These are phyloP conservation scores for Botryosphaeria dothidea DNA, from an alignment of 2,329 filamentous ascomycete species.

Conservation along the genomic window DNA sequence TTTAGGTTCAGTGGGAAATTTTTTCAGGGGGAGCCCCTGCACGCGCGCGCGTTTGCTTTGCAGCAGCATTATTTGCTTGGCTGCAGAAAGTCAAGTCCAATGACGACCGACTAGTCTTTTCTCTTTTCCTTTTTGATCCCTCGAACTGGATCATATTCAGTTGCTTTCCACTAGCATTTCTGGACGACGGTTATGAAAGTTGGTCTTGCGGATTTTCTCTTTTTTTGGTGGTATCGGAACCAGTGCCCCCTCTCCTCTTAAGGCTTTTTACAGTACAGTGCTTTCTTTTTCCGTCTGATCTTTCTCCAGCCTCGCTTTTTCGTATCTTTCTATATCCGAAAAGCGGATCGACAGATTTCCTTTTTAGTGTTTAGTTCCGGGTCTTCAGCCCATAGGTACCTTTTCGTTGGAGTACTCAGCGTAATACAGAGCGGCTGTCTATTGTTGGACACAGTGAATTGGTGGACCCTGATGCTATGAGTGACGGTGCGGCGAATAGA, in stretches of 20 bases:
- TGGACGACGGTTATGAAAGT: conserved; percentile 16
- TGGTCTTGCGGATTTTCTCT: conserved; percentile 2
- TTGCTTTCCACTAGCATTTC: conserved; percentile 4
- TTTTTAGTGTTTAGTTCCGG: conserved; percentile 15
- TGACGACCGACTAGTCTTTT: not conserved
- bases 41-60: not conserved
- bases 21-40: not conserved
- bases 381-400: conserved; percentile 1
- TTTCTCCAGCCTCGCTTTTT: conserved; percentile 6
- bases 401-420: conserved; percentile 1
- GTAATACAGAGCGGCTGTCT: conserved; percentile 13
- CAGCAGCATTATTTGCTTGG: not conserved
- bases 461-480: not conserved
- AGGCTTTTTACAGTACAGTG: not conserved
- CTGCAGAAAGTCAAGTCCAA: not conserved
- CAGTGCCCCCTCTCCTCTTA: not conserved
- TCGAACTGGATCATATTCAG: not conserved
- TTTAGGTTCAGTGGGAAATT: not conserved
- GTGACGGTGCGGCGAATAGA: not conserved
- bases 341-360: not conserved
- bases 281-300: not conserved
- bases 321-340: not conserved
- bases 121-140: not conserved
- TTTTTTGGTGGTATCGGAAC: not conserved
- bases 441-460: not conserved